Conservation (phyloP, 2,329 filamentous ascomycete species). For the Paecilomyces fulvus region DNA sequence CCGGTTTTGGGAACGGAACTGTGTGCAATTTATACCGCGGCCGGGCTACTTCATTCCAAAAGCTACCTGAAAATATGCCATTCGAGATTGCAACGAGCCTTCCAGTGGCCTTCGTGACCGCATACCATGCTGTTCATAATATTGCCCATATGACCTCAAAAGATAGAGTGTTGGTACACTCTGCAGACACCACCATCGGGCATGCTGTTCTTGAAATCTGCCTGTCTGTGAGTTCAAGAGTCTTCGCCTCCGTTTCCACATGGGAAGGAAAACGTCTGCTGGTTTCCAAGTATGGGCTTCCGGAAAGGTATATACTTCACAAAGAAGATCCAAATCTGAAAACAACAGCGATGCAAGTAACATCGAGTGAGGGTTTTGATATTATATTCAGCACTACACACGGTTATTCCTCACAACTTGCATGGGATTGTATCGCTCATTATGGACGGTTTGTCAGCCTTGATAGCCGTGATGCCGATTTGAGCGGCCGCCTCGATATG, state of each 20-base stretch:
- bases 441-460: slow-evolving; percentile 26
- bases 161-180: slow-evolving; percentile 22
- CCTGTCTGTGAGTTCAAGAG: not conserved
- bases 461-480: slow-evolving; percentile 7
- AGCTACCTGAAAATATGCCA: slow-evolving; percentile 9
- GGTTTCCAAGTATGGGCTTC: slow-evolving; percentile 5
- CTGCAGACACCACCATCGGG: slow-evolving; percentile 14
- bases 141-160: slow-evolving; percentile 9
- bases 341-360: slow-evolving; percentile 1
- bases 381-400: slow-evolving; percentile 9
- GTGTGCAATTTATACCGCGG: slow-evolving; percentile 11
- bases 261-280: slow-evolving; percentile 5
- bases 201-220: slow-evolving; percentile 16
- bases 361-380: slow-evolving; percentile 6
- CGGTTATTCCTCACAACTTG: not conserved
- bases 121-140: slow-evolving; percentile 12
- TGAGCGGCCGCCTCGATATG: not conserved
- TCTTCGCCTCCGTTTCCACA: slow-evolving; percentile 10
- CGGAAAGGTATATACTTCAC: slow-evolving; percentile 5
- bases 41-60: slow-evolving; percentile 11
- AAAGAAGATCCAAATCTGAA: slow-evolving; percentile 3
- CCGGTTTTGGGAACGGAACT: slow-evolving; percentile 11
- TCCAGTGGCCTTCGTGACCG: slow-evolving; percentile 13
- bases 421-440: slow-evolving; percentile 14
- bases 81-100: slow-evolving; percentile 17